Evolutionary conservation across 2,329 filamentous ascomycete genomes (phyloP), one percentile per base, ranked within the genome.

Genomic region (Arthrobotrys sinensis): DNA sequence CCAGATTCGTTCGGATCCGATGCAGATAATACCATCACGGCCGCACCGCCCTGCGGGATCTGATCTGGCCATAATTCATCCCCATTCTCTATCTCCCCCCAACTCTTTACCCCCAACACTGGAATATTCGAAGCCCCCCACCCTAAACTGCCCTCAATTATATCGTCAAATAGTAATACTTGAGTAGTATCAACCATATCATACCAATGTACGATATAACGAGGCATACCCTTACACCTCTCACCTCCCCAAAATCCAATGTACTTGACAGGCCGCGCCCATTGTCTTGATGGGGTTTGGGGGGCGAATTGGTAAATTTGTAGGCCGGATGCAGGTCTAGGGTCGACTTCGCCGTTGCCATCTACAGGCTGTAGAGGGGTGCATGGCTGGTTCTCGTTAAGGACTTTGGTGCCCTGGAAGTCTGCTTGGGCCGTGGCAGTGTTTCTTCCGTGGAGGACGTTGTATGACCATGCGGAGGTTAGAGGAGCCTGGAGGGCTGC

Each of bases 191-290:
- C 43, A 32, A 16, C 34, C 2, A 67, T 24, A 12, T 28, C 32
- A 21, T 71, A 71, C 16, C 63, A 62, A 46, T 71, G 73, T 0
- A 71, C 40, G 3, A 77, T 55, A 28, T 71, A 36, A 11, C 28
- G 10, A 0, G 66, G 73, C 28, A 77, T 16, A 1, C 60, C 66
- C 10, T 32, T n/a, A 32, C 73, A 77, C 6, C 12, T 16, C 24
- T 38, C 14, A 36, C 21, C 43, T 7, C 32, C 11, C 73, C 73
- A 77, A 32, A 77, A 71, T 10, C 60, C 73, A n/a, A 77, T 46
- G 10, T 71, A 77, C 12, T 21, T 32, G 1, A 70, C 66, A 4
- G 40, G 53, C 21, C 52, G 38, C 3, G 24, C 52, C 67, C 67
- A 62, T 10, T 34, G 50, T n/a, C 50, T 60, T 1, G 46, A 16